Evolutionary conservation across 2,329 filamentous ascomycete species (phyloP).

Genomic region (Ophiocordyceps sinensis): DNA sequence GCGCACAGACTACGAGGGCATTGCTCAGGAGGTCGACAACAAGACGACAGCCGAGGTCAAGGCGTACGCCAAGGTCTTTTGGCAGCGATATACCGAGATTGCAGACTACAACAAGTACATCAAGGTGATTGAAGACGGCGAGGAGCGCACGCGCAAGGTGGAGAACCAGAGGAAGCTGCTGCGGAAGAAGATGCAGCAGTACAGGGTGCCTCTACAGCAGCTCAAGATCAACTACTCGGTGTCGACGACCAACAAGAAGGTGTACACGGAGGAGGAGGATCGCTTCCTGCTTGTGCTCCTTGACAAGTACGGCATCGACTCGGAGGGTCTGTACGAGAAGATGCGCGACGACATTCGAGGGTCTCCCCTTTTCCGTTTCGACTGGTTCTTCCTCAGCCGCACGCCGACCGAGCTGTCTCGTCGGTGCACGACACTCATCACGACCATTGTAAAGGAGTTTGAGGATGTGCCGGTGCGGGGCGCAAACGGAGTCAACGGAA

Average conservation of each 20-base stretch:
- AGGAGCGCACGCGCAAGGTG: constrained; percentile 77
- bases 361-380: constrained; percentile 88
- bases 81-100: constrained; percentile 88
- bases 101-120: constrained; percentile 81
- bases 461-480: constrained; percentile 48
- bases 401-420: constrained; percentile 87
- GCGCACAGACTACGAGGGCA: constrained; percentile 69
- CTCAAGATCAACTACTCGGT: constrained; percentile 98
- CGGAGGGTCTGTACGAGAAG: constrained; percentile 77
- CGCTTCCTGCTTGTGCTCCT: constrained; percentile 88
- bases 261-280: constrained; percentile 97
- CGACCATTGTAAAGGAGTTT: constrained; percentile 89
- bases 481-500: constrained; percentile 49
- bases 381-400: constrained; percentile 97
- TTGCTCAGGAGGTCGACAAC: constrained; percentile 80
- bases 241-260: constrained; percentile 98
- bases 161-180: constrained; percentile 89
- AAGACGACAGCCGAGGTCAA: constrained; percentile 78
- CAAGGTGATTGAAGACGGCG: constrained; percentile 79
- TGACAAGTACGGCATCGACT: constrained; percentile 83
- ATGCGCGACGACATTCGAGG: constrained; percentile 97
- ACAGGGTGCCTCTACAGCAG: constrained; percentile 93
- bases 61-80: constrained; percentile 88
- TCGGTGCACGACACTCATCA: constrained; percentile 84
- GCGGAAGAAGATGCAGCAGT: constrained; percentile 88